A percentile compares a stretch with the other conserved stretches of the same genome.
phyloP scores from a whole-genome alignment of 768 basidiomycete species.

The Asterophora lycoperdoides region DNA sequence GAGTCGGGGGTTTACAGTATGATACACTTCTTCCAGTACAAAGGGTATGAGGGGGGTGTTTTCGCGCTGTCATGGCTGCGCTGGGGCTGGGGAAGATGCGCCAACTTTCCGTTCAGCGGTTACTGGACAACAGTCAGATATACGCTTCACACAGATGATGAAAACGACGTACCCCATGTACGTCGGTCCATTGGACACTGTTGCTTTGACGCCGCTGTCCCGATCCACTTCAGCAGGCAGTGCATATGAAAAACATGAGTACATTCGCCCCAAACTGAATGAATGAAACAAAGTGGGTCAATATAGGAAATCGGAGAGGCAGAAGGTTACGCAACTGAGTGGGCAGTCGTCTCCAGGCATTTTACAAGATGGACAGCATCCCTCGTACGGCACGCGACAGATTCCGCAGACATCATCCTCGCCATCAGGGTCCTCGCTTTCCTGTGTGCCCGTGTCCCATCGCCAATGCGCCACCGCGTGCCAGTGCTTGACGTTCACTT shows the following conservation, averaged over 20 bases:
- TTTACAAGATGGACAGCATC: conserved; percentile 94
- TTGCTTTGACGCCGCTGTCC: conserved; percentile 82
- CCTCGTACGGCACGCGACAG: conserved; percentile 88
- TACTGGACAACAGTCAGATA: conserved; percentile 27
- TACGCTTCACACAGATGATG: neutral
- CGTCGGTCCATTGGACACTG: conserved; percentile 99
- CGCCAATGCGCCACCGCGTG: conserved; percentile 88
- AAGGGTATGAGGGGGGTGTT: conserved; percentile 5
- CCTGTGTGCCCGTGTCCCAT: conserved; percentile 58
- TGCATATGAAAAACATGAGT: conserved; percentile 99
- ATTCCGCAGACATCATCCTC: conserved; percentile 76
- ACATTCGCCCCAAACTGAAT: conserved; percentile 93
- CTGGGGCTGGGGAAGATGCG: neutral
- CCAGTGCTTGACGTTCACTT: conserved; percentile 79
- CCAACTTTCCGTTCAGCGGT: conserved; percentile 53
- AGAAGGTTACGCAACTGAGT: conserved; percentile 53
- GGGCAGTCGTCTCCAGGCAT: conserved; percentile 96
- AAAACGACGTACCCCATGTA: conserved; percentile 70
- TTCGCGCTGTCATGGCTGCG: conserved; percentile 6
- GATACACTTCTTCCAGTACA: conserved; percentile 1
- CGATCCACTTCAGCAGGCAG: conserved; percentile 95
- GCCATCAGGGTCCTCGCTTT: conserved; percentile 38
- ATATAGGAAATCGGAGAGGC: conserved; percentile 16
- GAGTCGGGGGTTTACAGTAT: neutral
- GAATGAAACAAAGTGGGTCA: conserved; percentile 3